Evolutionary conservation across 495 filamentous ascomycete species (phyloP).

Genomic region (Opeltia flavorubescens): DNA sequence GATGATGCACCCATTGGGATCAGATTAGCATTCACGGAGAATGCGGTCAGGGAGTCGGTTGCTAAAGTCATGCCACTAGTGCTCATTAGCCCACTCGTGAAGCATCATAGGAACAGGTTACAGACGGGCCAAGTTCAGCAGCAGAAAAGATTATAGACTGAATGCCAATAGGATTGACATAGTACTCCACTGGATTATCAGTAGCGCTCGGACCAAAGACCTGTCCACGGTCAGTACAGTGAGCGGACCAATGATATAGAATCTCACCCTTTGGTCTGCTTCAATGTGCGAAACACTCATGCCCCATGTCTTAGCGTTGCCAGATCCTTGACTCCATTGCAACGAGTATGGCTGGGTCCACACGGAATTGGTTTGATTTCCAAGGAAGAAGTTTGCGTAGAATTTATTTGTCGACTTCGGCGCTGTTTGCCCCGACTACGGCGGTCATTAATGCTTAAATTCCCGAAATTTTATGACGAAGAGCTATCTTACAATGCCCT

Average conservation of each 20-base stretch:
- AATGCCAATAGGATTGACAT: constrained; percentile 68
- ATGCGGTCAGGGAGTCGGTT: constrained; percentile 46
- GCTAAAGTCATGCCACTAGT: constrained; percentile 42
- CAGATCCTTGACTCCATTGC: constrained; percentile 57
- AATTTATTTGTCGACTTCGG: constrained; percentile 82
- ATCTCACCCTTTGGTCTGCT: constrained; percentile 38
- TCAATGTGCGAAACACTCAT: constrained; percentile 63
- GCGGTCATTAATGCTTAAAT: constrained; percentile 16
- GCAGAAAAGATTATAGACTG: constrained; percentile 72
- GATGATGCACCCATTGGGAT: constrained; percentile 33
- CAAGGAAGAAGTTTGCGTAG: constrained; percentile 79
- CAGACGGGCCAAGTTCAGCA: constrained; percentile 51
- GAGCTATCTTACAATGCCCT: constrained; percentile 33
- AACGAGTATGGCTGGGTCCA: constrained; percentile 84
- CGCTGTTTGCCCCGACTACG: constrained; percentile 26
- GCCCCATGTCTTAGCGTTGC: constrained; percentile 56
- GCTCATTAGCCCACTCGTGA: no score
- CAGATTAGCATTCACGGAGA: constrained; percentile 62
- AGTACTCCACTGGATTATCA: constrained; percentile 47
- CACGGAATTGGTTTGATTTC: constrained; percentile 48
- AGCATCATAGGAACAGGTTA: no score
- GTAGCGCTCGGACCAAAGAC: constrained; percentile 38
- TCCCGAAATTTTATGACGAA: constrained; percentile 28
- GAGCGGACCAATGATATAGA: no score
- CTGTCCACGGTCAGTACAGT: no score